These are phyloP conservation scores for Starmerella potacharoeniae DNA, from an alignment of 805 yeast species.

Conservation along the genomic window DNA sequence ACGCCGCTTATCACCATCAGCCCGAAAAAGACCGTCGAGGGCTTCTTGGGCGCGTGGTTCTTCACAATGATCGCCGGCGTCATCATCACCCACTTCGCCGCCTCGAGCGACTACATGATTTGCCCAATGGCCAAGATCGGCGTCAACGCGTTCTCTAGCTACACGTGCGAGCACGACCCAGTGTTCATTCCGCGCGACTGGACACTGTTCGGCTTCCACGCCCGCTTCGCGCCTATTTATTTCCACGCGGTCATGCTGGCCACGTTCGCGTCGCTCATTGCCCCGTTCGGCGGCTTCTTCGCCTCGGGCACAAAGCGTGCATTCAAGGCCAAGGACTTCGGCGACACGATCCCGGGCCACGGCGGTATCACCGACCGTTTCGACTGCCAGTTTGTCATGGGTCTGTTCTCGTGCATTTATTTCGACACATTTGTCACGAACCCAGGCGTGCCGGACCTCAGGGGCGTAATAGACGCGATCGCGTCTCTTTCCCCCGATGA, in stretches of 20 bases:
- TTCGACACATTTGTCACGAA: slow-evolving; percentile 81
- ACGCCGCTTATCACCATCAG: slow-evolving; percentile 88
- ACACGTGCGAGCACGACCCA: slow-evolving; percentile 75
- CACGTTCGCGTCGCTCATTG: slow-evolving; percentile 90
- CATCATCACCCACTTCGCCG: slow-evolving; percentile 49
- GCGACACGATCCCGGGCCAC: slow-evolving; percentile 97
- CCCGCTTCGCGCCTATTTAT: slow-evolving; percentile 74
- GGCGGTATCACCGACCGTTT: slow-evolving; percentile 97
- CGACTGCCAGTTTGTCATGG: slow-evolving; percentile 97
- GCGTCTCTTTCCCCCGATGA: slow-evolving; percentile 13
- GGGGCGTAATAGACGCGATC: slow-evolving; percentile 62
- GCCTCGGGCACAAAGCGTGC: slow-evolving; percentile 97
- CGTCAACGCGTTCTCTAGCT: slow-evolving; percentile 48
- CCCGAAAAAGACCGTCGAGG: slow-evolving; percentile 96
- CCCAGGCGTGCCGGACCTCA: slow-evolving; percentile 42
- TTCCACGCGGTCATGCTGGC: slow-evolving; percentile 79
- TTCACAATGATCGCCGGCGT: slow-evolving; percentile 74
- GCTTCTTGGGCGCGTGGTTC: slow-evolving; percentile 95
- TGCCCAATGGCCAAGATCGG: slow-evolving; percentile 65
- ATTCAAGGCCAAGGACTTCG: slow-evolving; percentile 92
- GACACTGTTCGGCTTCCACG: slow-evolving; percentile 34
- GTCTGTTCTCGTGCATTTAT: slow-evolving; percentile 83
- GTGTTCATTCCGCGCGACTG: slow-evolving; percentile 75
- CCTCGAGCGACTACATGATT: slow-evolving; percentile 61
- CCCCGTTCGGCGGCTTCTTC: slow-evolving; percentile 97